These are phyloP conservation scores for Torulaspora gathmanii DNA, from an alignment of 805 yeast genomes.

Conservation along the genomic window DNA sequence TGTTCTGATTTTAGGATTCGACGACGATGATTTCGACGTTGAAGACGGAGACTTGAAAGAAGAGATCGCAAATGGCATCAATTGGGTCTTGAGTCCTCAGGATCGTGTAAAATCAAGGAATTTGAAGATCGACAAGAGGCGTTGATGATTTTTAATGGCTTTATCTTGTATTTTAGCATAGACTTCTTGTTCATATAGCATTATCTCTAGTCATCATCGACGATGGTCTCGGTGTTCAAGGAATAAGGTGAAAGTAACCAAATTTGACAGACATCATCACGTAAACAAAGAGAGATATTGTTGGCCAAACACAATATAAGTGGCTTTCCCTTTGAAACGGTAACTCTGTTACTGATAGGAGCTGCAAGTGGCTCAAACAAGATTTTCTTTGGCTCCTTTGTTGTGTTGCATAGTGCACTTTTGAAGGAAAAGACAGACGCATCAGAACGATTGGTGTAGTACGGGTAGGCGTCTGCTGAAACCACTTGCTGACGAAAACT, in stretches of 20 bases:
- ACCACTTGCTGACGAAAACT: neutral
- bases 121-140: constrained; percentile 43
- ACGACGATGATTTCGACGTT: constrained; percentile 50
- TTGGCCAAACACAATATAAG: neutral
- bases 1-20: constrained; percentile 75
- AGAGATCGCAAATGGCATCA: constrained; percentile 40
- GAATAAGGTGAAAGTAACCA: constrained; percentile 7
- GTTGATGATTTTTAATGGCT: constrained; percentile 4
- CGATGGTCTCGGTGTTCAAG: constrained; percentile 3
- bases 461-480: too few species aligned
- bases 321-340: constrained; percentile 8
- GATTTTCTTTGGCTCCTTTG: neutral
- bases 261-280: constrained; percentile 14
- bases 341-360: constrained; percentile 10
- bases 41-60: constrained; percentile 36
- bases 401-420: neutral
- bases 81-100: constrained; percentile 74
- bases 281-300: constrained; percentile 10
- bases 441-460: too few species aligned
- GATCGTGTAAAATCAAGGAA: constrained; percentile 64
- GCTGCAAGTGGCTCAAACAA: neutral
- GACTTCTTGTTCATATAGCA: neutral
- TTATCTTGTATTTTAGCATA: neutral
- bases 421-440: neutral
- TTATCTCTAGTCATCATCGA: constrained; percentile 3